phyloP scores from a whole-genome alignment of 202 grass and related monocot genomes.

The Panicum hallii region DNA sequence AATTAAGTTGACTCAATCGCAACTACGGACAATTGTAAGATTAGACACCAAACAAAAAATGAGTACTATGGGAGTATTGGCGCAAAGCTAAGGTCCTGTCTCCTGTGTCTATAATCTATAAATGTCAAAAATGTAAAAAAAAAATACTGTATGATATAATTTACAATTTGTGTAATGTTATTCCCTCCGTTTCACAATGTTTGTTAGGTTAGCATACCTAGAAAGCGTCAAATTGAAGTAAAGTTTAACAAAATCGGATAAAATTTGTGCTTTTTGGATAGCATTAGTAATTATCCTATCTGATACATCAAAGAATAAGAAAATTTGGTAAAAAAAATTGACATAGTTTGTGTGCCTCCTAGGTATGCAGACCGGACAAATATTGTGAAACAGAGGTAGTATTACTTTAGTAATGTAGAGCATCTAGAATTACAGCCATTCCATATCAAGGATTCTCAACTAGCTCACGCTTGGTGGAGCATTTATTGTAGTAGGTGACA shows the following conservation, averaged over 20 bases:
- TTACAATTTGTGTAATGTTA: constrained; percentile 4
- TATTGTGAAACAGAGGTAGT: neutral
- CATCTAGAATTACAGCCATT: neutral
- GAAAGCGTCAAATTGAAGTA: neutral
- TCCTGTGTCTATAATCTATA: neutral
- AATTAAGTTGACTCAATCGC: neutral
- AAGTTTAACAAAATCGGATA: neutral
- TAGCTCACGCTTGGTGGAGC: neutral
- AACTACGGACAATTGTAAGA: constrained; percentile 6
- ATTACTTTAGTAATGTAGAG: neutral
- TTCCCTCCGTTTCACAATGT: neutral
- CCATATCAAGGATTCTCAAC: neutral
- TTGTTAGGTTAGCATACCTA: neutral
- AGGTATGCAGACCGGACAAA: neutral
- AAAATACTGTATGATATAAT: neutral
- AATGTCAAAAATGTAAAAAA: constrained; percentile 3
- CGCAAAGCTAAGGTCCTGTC: neutral
- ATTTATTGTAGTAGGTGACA: neutral
- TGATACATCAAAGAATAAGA: neutral
- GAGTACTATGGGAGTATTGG: neutral
- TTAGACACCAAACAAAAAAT: neutral
- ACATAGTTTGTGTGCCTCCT: neutral
- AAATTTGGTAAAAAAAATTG: neutral
- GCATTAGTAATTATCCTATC: neutral
- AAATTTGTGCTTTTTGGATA: neutral